Base-by-base conservation (phyloP, 805 yeast genomes). In the Jamesozyma lodderae region DNA sequence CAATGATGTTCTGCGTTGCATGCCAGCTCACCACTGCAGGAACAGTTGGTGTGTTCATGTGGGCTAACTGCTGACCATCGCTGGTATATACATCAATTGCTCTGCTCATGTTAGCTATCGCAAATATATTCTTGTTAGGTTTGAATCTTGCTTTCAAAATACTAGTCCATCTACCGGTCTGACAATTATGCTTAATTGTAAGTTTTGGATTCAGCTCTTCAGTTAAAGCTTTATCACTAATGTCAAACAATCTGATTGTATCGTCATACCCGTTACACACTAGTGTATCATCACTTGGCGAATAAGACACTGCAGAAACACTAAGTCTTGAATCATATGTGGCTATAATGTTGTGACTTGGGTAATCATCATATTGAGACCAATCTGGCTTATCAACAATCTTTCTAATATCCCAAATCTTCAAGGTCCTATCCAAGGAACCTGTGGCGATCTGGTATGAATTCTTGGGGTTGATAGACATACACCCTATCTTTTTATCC, bases 111-210 rank as follows among this genome's bases (percentile, higher is more conserved):
- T 90, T 90, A 10, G 84, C 97, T 49, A 90, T 90, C 14, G 81
- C 83, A 60, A 92, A 86, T 52, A 90, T 87, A 46, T 87, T 82
- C 22, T 73, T 67, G 23, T 69, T 62, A 2, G 62, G 58, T 43
- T 92, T 96, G 94, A 96, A 90, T 52, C 77, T 72, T 0, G 96
- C 78, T 50, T 90, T 86, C 41, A 90, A 64, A 33, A 90, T 90
- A 1, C 95, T 79, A 0, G 92, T 95, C 98, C 98, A 90, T 46
- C 95, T 69, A 0, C 98, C 98, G 0, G 96, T 82, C 59, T 90
- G 95, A 63, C 98, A 92, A 53, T 92, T 92, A 56, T 92, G 98
- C 40, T 73, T 74, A 35, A 90, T 67, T 8, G 75, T 74, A 20
- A 74, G 69, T 21, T 69, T 53, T 0, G 95, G 94, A n/a, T 51